Base-by-base conservation (phyloP, 169 alveolate species). In the Plasmodium chabaudi region DNA sequence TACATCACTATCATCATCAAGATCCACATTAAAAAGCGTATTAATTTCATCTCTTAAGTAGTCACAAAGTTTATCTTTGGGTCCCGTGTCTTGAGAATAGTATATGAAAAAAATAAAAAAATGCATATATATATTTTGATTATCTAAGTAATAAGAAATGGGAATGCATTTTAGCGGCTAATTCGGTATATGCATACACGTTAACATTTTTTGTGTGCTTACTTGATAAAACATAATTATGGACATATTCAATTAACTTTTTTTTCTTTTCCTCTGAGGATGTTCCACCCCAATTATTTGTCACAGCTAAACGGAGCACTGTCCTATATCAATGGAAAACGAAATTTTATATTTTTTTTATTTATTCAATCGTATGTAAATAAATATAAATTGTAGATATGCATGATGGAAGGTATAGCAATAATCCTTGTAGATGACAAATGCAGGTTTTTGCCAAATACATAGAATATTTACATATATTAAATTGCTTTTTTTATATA, bases 1-100 rank as follows among this genome's bases (percentile, higher is more conserved):
- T 75, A 75, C 88, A 75, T 75, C 88, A 64, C 88, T 75, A 55
- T 75, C 77, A 63, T 75, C 88, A 42, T 75, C 88, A 75, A 75
- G 46, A 21, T 75, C 88, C 17, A 75, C 88, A 67, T 75, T 75
- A 67, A 75, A 75, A 25, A 75, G 77, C 19, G 74, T 27, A 23
- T 51, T 63, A 73, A 75, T 42, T 75, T 75, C 88, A 25, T 75
- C 88, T 44, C 88, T 75, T 42, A 75, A 63, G 53, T 46, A 75
- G 70, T 75, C 72, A 39, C 88, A 60, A 17, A 75, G 44, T 56
- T 75, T 56, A 56, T 75, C 55, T 17, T 75, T 75, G 21, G 69
- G 77, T 39, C 17, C 25, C 21, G 51, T 75, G 42, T 49, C 88
- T 75, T 39, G 42, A 73, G 88, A 15, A 68, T 47, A 13, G 57